These are phyloP conservation scores for Daphne laureola DNA, from an alignment of 441 rosid genomes.

Conservation along the genomic window DNA sequence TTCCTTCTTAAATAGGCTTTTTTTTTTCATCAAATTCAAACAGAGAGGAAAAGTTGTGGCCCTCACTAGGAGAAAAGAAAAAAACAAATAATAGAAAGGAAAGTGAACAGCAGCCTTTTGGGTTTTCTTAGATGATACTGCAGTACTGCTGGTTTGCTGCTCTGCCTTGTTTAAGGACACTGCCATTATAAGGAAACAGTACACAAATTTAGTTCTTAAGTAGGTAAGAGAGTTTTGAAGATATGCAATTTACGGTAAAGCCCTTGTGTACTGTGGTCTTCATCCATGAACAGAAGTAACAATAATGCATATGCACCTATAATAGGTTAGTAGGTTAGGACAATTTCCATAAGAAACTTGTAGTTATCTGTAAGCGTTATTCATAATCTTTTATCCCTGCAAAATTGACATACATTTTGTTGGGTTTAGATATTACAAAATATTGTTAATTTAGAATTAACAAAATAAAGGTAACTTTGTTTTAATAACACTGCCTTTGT, in stretches of 20 bases:
- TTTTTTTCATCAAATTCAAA: constrained; percentile 11
- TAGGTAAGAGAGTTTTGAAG: background rate
- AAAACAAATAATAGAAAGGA: background rate
- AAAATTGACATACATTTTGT: too few relatives aligned
- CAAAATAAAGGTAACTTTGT: too few relatives aligned
- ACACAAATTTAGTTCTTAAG: constrained; percentile 7
- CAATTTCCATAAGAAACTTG: too few relatives aligned
- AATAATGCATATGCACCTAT: too few relatives aligned
- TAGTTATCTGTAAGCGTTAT: too few relatives aligned
- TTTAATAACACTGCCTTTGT: too few relatives aligned
- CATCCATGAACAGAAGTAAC: too few relatives aligned
- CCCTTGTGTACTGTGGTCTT: background rate
- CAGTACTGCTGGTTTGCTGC: background rate
- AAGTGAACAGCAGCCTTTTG: background rate
- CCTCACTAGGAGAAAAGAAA: background rate
- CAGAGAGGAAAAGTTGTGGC: constrained; percentile 13
- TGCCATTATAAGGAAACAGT: background rate
- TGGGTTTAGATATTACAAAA: too few relatives aligned
- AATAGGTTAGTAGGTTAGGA: too few relatives aligned
- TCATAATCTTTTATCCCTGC: too few relatives aligned
- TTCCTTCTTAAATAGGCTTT: constrained; percentile 22
- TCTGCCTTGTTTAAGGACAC: background rate
- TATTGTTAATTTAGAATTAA: too few relatives aligned
- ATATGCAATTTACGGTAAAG: background rate
- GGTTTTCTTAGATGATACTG: background rate